A percentile compares a stretch with the other conserved stretches of the same genome.
These are phyloP conservation scores for Plasmodium chabaudi DNA, from an alignment of 169 alveolate species.

Conservation along the genomic window DNA sequence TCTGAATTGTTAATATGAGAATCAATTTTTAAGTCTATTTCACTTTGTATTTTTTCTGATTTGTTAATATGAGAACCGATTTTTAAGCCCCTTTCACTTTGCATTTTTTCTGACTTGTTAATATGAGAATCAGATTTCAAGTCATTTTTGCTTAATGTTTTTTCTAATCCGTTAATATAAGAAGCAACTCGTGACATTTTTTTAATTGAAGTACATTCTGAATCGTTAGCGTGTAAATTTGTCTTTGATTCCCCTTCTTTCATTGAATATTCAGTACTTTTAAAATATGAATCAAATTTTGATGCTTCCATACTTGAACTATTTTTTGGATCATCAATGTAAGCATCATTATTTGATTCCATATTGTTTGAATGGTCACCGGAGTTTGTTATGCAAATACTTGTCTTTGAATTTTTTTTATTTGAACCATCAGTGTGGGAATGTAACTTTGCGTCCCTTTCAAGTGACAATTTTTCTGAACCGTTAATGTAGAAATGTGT, in stretches of 20 bases:
- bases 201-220: not conserved
- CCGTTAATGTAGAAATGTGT: not conserved
- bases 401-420: not conserved
- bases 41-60: not conserved
- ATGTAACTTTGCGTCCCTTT: not conserved
- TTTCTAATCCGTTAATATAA: not conserved
- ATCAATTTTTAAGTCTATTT: not conserved
- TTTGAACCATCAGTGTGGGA: not conserved
- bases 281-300: too few relatives aligned
- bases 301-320: not conserved
- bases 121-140: not conserved
- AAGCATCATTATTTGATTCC: not conserved
- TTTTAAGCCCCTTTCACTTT: not conserved
- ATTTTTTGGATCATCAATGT: not conserved
- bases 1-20: constrained; percentile 3
- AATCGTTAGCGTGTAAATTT: not conserved
- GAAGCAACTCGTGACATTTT: not conserved
- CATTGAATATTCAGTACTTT: too few relatives aligned
- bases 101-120: not conserved
- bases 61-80: not conserved
- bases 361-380: not conserved
- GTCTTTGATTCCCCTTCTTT: not conserved
- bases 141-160: not conserved
- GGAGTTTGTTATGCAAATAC: not conserved
- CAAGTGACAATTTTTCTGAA: not conserved